Evolutionary conservation across 2,329 filamentous ascomycete species (phyloP), one percentile per base, ranked within the genome.

Genomic region (Ilyonectria robusta): DNA sequence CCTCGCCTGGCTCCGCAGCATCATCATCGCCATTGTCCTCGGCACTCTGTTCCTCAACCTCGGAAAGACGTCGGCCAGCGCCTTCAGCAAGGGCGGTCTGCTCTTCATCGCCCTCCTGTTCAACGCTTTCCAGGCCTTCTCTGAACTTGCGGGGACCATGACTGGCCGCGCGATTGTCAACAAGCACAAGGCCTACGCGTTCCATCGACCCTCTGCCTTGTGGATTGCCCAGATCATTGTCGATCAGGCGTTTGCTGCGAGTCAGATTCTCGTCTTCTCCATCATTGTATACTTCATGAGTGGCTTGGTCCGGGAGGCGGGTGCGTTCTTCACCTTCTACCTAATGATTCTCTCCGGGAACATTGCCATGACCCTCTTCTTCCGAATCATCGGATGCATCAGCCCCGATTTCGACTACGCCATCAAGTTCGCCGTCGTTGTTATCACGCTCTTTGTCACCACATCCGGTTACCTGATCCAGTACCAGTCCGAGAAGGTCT

Each of bases 41-140:
- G 94, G 94, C 72, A 94, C 93, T 0, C 89, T 96, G 4, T 97
- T 92, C 84, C 86, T 94, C 65, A 84, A 94, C 40, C 87, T 94
- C 37, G 89, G 89, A 1, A 80, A 89, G 58, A 90, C 86, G 0
- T 90, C 88, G 1, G 88, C 89, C 35, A 93, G 91, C 44, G 92
- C 93, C 3, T 97, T 96, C 80, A 93, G 91, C 72, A 90, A 94
- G 78, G 93, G 93, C 69, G 94, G 93, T 83, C 87, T 95, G 1
- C 84, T 97, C 57, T 97, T 97, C 81, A 89, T 94, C 60, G 85
- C 92, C 23, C 87, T 97, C 2, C 82, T 97, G 5, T 95, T 95
- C 86, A 95, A 95, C 78, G 92, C 92, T n/a, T 95, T 97, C 80
- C 91, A 94, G 76, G 93, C 94, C 26, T 95, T 96, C 76, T 89